These are phyloP conservation scores for Parascedosporium putredinis DNA, from an alignment of 2,329 filamentous ascomycete genomes.

Conservation along the genomic window DNA sequence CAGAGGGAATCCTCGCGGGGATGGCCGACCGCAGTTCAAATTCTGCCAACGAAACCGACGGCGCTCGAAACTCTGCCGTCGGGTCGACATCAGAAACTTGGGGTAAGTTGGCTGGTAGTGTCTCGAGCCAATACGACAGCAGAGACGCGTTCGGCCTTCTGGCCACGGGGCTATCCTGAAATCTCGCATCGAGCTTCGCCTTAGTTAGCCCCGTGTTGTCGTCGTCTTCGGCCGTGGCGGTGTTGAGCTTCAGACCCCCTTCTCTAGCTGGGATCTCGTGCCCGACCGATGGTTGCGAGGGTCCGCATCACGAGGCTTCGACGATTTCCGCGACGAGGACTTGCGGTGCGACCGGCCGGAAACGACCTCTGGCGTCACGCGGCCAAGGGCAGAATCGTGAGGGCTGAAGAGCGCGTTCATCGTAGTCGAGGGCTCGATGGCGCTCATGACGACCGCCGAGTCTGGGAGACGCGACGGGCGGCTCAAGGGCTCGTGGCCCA, in stretches of 20 bases:
- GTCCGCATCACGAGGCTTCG: not conserved
- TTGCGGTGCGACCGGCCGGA: not conserved
- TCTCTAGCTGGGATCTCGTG: not conserved
- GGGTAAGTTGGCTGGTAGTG: not conserved
- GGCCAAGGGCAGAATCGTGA: slow-evolving; percentile 4
- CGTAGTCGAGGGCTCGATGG: not conserved
- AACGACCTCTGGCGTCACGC: slow-evolving; percentile 1
- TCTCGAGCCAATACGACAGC: slow-evolving; percentile 7
- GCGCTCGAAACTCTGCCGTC: not conserved
- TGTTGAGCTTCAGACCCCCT: slow-evolving; percentile 1
- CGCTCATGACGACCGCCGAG: slow-evolving; percentile 4
- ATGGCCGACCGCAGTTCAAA: not conserved
- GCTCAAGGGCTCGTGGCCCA: not conserved
- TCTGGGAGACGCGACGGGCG: not conserved
- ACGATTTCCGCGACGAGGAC: slow-evolving; percentile 1
- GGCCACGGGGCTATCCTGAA: slow-evolving; percentile 4
- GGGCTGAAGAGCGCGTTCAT: not conserved
- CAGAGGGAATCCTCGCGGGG: not conserved
- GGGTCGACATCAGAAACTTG: not conserved
- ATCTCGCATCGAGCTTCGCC: not conserved
- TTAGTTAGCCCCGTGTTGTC: not conserved
- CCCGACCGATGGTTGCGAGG: not conserved
- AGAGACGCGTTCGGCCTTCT: not conserved
- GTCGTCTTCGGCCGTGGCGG: not conserved
- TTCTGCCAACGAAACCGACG: not conserved